Conservation (phyloP, 352 stramenopile genomes). For the Phytophthora nicotianae region DNA sequence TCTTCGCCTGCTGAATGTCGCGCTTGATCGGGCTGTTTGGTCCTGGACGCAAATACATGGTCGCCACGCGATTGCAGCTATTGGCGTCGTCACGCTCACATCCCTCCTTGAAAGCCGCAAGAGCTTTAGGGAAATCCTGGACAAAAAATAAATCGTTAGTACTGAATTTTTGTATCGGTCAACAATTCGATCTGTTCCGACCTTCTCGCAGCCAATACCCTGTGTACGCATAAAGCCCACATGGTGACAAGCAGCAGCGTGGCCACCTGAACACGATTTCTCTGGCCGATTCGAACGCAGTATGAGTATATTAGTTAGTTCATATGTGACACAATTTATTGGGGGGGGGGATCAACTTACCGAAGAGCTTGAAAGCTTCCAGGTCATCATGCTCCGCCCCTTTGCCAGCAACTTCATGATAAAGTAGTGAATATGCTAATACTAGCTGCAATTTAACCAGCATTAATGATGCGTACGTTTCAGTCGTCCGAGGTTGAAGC, state of each 20-base stretch:
- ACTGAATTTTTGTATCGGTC: not conserved
- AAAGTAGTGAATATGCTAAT: not conserved
- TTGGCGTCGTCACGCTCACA: slow-evolving; percentile 76
- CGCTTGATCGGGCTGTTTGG: slow-evolving; percentile 46
- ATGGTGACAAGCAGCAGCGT: slow-evolving; percentile 84
- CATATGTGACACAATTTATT: not conserved
- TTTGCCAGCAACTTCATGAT: slow-evolving; percentile 70
- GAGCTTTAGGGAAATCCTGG: slow-evolving; percentile 64
- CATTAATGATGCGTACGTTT: slow-evolving; percentile 50
- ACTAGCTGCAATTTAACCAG: not conserved
- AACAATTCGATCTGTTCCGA: slow-evolving; percentile 19
- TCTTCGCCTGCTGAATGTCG: slow-evolving; percentile 62
- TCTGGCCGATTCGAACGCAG: slow-evolving; percentile 40
- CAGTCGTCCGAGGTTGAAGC: slow-evolving; percentile 86
- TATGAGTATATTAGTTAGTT: not conserved
- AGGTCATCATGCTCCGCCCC: slow-evolving; percentile 70
- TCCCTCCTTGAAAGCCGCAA: slow-evolving; percentile 76
- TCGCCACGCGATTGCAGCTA: slow-evolving; percentile 85
- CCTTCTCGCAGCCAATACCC: slow-evolving; percentile 74
- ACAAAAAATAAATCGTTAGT: slow-evolving; percentile 7
- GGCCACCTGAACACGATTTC: slow-evolving; percentile 73
- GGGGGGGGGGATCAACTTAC: slow-evolving; percentile 45
- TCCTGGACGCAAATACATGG: slow-evolving; percentile 64
- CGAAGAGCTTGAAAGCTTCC: slow-evolving; percentile 74
- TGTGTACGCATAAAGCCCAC: slow-evolving; percentile 85